A percentile compares a stretch with the other conserved stretches of the same genome.
Conservation (phyloP, 139 green algal species). For the Picochlorum sp. region DNA sequence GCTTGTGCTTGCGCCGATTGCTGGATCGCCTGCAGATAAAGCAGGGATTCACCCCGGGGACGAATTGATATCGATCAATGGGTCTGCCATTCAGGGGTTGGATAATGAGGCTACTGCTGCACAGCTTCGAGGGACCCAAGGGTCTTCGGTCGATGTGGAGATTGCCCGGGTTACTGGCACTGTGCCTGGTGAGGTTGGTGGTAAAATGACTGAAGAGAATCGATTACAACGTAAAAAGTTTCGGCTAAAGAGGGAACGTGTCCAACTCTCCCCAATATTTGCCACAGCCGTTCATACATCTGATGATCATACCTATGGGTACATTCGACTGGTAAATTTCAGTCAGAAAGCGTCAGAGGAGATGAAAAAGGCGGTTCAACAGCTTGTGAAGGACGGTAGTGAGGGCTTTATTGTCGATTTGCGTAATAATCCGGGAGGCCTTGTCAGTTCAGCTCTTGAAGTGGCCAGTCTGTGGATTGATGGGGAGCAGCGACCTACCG, state of each 20-base stretch:
- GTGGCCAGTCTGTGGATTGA: slow-evolving; percentile 60
- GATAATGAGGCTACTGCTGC: slow-evolving; percentile 61
- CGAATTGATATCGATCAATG: slow-evolving; percentile 63
- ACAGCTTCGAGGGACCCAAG: slow-evolving; percentile 63
- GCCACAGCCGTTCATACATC: slow-evolving; percentile 29
- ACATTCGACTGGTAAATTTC: slow-evolving; percentile 83
- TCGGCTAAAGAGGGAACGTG: slow-evolving; percentile 51
- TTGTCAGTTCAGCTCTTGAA: slow-evolving; percentile 67
- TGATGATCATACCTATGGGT: slow-evolving; percentile 42
- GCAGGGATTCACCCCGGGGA: slow-evolving; percentile 79
- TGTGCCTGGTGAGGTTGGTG: slow-evolving; percentile 59
- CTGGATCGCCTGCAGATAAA: slow-evolving; percentile 69
- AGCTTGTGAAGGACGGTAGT: slow-evolving; percentile 58
- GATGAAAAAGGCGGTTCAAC: slow-evolving; percentile 58
- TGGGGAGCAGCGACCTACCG: slow-evolving; percentile 1
- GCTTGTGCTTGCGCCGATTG: slow-evolving; percentile 77
- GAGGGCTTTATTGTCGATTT: slow-evolving; percentile 87
- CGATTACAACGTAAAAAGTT: slow-evolving; percentile 10
- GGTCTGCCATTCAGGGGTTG: slow-evolving; percentile 46
- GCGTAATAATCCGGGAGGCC: slow-evolving; percentile 84
- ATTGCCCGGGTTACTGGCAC: slow-evolving; percentile 41
- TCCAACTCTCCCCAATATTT: slow-evolving; percentile 74
- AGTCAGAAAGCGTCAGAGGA: slow-evolving; percentile 60
- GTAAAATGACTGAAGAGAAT: background rate
- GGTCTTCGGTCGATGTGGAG: slow-evolving; percentile 52